Percentiles rank a stretch among this genome's conserved stretches.
Evolutionary conservation across 2,329 filamentous ascomycete species (phyloP).

Genomic region (Pestalotiopsis sp.): DNA sequence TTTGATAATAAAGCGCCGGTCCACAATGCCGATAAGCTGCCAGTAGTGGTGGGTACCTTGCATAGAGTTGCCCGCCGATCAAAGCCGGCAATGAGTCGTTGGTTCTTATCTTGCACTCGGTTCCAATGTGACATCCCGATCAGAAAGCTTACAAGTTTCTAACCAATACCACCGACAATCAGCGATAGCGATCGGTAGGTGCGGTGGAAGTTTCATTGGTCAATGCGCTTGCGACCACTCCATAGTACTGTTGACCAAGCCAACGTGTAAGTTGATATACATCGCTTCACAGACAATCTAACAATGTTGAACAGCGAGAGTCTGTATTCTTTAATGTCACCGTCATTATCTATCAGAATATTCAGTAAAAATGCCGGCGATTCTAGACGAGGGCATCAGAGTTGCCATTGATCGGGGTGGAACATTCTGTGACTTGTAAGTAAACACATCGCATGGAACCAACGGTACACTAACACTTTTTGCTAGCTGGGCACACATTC

Average conservation of each 20-base stretch:
- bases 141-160: background rate
- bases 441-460: slow-evolving; percentile 55
- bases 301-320: background rate
- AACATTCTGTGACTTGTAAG: slow-evolving; percentile 71
- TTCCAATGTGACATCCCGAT: background rate
- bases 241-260: background rate
- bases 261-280: background rate
- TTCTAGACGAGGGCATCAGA: background rate
- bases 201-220: background rate
- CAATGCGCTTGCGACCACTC: background rate
- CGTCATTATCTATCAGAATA: background rate
- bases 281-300: background rate
- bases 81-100: background rate
- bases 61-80: background rate
- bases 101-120: background rate
- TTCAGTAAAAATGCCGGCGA: background rate
- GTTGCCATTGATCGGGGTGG: slow-evolving; percentile 62
- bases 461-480: slow-evolving; percentile 46
- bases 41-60: background rate
- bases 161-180: background rate
- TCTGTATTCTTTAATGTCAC: background rate
- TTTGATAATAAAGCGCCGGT: background rate
- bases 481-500: slow-evolving; percentile 63
- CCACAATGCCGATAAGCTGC: background rate
- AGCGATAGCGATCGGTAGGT: background rate